Percentiles rank a stretch among this genome's conserved stretches.
Evolutionary conservation across 805 yeast genomes (phyloP).

Genomic region (Candida railenensis): DNA sequence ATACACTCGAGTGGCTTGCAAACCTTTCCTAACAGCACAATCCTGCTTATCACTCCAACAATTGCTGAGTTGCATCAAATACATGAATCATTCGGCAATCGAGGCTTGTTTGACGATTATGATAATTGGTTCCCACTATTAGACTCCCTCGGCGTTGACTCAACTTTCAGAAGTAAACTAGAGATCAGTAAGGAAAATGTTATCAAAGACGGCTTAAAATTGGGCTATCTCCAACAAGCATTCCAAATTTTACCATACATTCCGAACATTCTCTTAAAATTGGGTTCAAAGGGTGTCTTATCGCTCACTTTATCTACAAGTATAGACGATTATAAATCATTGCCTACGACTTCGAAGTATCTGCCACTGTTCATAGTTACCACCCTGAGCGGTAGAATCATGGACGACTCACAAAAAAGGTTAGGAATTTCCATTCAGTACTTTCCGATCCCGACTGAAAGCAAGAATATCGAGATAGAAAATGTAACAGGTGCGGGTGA

Average conservation of each 20-base stretch:
- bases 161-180: slow-evolving; percentile 46
- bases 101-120: slow-evolving; percentile 45
- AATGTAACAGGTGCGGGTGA: slow-evolving; percentile 93
- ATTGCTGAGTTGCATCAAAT: slow-evolving; percentile 57
- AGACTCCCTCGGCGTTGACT: slow-evolving; percentile 55
- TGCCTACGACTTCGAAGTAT: slow-evolving; percentile 31
- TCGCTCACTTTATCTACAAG: slow-evolving; percentile 33
- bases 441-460: slow-evolving; percentile 44
- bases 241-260: slow-evolving; percentile 73
- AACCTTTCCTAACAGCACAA: slow-evolving; percentile 48
- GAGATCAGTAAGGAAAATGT: slow-evolving; percentile 24
- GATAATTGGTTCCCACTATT: slow-evolving; percentile 75
- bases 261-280: slow-evolving; percentile 64
- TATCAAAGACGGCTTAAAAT: slow-evolving; percentile 23
- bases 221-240: slow-evolving; percentile 63
- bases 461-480: slow-evolving; percentile 32
- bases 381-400: slow-evolving; percentile 10
- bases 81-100: slow-evolving; percentile 45
- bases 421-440: slow-evolving; percentile 65
- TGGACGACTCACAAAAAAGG: slow-evolving; percentile 10
- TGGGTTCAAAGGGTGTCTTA: slow-evolving; percentile 65
- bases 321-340: slow-evolving; percentile 28
- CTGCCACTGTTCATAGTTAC: slow-evolving; percentile 22
- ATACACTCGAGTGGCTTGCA: slow-evolving; percentile 24
- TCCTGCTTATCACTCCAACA: slow-evolving; percentile 68